These are phyloP conservation scores for Picea abies DNA, from an alignment of 83 land plant genomes.

Conservation along the genomic window DNA sequence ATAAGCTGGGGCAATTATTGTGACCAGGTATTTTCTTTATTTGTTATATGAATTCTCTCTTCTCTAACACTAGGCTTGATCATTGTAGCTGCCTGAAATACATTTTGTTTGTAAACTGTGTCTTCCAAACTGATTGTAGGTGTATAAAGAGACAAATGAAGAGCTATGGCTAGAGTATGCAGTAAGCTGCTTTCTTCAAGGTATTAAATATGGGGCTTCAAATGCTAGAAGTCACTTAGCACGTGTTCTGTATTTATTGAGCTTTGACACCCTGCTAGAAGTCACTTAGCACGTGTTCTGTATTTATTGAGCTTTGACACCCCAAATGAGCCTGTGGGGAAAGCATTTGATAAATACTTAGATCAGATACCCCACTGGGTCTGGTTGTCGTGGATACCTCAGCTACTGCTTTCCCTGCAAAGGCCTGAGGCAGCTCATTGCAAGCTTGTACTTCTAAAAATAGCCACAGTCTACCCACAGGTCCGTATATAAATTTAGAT, in stretches of 20 bases:
- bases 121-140: conserved; percentile 44
- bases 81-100: no score
- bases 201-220: conserved; percentile 92
- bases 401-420: conserved; percentile 91
- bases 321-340: conserved; percentile 87
- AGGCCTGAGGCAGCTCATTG: conserved; percentile 95
- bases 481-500: conserved; percentile 29
- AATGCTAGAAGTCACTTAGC: conserved; percentile 96
- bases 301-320: conserved; percentile 97
- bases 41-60: background rate
- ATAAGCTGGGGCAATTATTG: conserved; percentile 99
- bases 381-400: conserved; percentile 99
- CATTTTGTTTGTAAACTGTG: background rate
- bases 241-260: conserved; percentile 86
- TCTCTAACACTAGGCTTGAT: background rate
- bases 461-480: conserved; percentile 97
- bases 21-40: conserved; percentile 70
- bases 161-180: conserved; percentile 98
- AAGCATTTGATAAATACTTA: conserved; percentile 85
- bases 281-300: conserved; percentile 90
- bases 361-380: conserved; percentile 99
- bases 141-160: conserved; percentile 82
- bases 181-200: conserved; percentile 97
- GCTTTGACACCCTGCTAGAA: no score
- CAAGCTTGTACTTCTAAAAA: conserved; percentile 89